phyloP scores from a whole-genome alignment of 1,284 basidiomycete species.

The Ceratobasidium sp. region DNA sequence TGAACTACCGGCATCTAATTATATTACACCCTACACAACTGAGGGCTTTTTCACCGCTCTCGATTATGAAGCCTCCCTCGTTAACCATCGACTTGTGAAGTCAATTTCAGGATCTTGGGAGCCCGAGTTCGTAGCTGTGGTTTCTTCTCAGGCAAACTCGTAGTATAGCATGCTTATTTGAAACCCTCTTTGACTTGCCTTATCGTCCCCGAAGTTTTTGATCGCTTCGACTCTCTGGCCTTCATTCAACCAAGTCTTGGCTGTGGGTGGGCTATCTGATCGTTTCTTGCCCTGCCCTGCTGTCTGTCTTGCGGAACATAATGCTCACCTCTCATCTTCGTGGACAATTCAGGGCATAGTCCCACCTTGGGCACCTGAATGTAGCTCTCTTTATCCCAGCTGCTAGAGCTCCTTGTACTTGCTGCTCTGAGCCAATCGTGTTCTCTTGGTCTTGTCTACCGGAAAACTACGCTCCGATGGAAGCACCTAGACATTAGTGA shows the following conservation, averaged over 20 bases:
- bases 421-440: too few relatives aligned
- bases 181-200: neutral
- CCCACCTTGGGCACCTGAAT: too few relatives aligned
- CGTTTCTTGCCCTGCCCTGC: neutral
- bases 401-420: too few relatives aligned
- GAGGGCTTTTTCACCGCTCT: neutral
- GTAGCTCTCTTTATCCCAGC: too few relatives aligned
- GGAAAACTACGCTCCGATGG: too few relatives aligned
- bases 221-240: neutral
- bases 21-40: too few relatives aligned
- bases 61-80: too few relatives aligned
- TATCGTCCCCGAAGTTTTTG: neutral
- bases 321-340: too few relatives aligned
- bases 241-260: too few relatives aligned
- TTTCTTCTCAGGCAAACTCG: neutral
- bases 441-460: too few relatives aligned
- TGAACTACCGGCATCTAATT: neutral
- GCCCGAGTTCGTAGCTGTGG: neutral
- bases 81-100: neutral
- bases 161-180: neutral
- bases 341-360: too few relatives aligned
- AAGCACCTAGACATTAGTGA: too few relatives aligned
- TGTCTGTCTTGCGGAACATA: neutral
- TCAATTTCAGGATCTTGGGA: conserved; percentile 2
- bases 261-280: neutral